Conservation (phyloP, 2,329 filamentous ascomycete species). For the Penicillium sp. region DNA sequence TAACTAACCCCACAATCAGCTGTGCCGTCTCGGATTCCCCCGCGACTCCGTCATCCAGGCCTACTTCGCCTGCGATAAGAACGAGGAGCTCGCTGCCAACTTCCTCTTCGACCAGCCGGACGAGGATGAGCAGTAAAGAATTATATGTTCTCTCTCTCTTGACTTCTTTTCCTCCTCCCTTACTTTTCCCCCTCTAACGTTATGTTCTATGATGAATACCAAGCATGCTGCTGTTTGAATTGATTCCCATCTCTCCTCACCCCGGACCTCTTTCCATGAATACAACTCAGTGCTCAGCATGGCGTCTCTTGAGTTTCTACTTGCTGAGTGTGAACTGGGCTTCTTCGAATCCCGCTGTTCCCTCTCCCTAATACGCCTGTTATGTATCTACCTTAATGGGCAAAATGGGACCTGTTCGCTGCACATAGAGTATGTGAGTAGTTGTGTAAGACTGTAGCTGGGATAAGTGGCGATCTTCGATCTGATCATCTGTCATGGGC, state of each 20-base stretch:
- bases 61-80: constrained; percentile 99
- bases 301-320: constrained; percentile 4
- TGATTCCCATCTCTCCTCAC: constrained; percentile 13
- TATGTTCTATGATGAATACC: constrained; percentile 30
- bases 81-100: constrained; percentile 96
- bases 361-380: constrained; percentile 22
- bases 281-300: constrained; percentile 3
- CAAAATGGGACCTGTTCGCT: constrained; percentile 30
- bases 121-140: constrained; percentile 57
- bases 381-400: constrained; percentile 33
- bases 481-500: neutral
- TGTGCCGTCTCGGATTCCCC: constrained; percentile 90
- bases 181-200: constrained; percentile 14
- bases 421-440: constrained; percentile 1
- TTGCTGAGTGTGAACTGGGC: constrained; percentile 9
- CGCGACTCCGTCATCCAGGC: constrained; percentile 93
- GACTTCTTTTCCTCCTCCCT: neutral
- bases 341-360: constrained; percentile 6
- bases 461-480: neutral
- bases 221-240: constrained; percentile 25
- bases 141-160: neutral
- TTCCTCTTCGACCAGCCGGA: constrained; percentile 97
- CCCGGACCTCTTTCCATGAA: neutral
- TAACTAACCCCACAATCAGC: constrained; percentile 48
- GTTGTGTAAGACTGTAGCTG: neutral